These are phyloP conservation scores for Hypoxylon sp. DNA, from an alignment of 2,329 filamentous ascomycete species.

Conservation along the genomic window DNA sequence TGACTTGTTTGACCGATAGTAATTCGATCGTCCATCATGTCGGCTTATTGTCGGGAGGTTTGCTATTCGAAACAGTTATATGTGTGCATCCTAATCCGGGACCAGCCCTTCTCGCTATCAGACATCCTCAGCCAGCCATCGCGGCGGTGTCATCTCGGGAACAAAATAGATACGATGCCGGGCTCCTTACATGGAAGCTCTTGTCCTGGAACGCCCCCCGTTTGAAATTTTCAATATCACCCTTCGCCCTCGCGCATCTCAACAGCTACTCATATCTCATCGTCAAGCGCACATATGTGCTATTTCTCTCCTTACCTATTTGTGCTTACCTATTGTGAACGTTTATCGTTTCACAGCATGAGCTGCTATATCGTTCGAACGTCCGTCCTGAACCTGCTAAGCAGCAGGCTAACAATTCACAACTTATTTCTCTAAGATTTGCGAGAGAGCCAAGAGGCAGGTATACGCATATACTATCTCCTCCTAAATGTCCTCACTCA, in stretches of 20 bases:
- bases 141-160: constrained; percentile 16
- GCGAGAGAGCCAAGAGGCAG: background rate
- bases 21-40: constrained; percentile 30
- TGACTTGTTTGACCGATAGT: constrained; percentile 26
- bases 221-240: constrained; percentile 13
- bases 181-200: constrained; percentile 14
- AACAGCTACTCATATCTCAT: background rate
- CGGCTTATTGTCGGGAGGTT: constrained; percentile 38
- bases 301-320: background rate
- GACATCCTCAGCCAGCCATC: constrained; percentile 27
- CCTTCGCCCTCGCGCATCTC: background rate
- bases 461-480: background rate
- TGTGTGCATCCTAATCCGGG: constrained; percentile 19
- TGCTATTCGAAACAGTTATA: constrained; percentile 20
- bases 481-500: background rate
- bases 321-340: background rate
- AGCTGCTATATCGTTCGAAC: background rate
- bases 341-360: background rate
- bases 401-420: background rate
- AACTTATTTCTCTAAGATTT: background rate
- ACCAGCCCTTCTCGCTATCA: constrained; percentile 22
- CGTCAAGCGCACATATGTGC: background rate
- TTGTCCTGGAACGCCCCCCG: constrained; percentile 19
- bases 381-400: background rate
- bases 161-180: constrained; percentile 8